Base-by-base conservation (phyloP, 176 grass and related monocot genomes). In the Triticum timopheevii region DNA sequence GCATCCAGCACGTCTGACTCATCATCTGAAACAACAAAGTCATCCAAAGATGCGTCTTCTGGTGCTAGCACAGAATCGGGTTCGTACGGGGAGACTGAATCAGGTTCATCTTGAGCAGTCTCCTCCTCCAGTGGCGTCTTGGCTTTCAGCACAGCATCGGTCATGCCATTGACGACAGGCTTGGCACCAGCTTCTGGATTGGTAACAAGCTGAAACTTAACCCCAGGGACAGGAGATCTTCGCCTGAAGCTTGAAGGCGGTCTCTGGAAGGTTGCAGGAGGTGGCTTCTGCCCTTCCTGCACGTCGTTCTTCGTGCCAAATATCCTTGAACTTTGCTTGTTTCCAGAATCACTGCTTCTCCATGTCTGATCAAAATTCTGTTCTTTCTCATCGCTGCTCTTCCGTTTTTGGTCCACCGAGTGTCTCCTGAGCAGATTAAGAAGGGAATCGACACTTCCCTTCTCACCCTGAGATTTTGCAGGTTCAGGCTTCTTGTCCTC, bases 351-450 rank as follows among this genome's bases (percentile, higher is more conserved):
- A 28, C 80, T 92, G 52, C 34, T 61, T 87, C 83, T 92, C 58
- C 83, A 73, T 27, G 30, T 72, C 70, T 84, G 86, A 84, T 92
- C 84, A 27, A 61, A 65, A 80, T 33, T 89, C 73, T 69, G 80
- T 15, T 94, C 89, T 78, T 77, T 86, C 73, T 84, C 86, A 13
- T 80, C 65, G 35, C 40, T 34, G 34, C 52, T 84, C 84, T 87
- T 89, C 73, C 86, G 80, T 71, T 49, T 90, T 72, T 92, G 90
- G 76, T 88, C 83, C 61, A 91, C 88, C 10, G 86, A 85, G 80
- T 95, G 92, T 78, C 85, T 92, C 89, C 87, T 91, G 56, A 94
- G 84, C 40, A 94, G 72, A 52, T 94, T 92, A 42, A 96, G 88
- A 71, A 98, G 84, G 39, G 86, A 86, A 42, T 91, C 90, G 22